Base-by-base conservation (phyloP, 495 filamentous ascomycete species). In the Penicillium cinerascens region DNA sequence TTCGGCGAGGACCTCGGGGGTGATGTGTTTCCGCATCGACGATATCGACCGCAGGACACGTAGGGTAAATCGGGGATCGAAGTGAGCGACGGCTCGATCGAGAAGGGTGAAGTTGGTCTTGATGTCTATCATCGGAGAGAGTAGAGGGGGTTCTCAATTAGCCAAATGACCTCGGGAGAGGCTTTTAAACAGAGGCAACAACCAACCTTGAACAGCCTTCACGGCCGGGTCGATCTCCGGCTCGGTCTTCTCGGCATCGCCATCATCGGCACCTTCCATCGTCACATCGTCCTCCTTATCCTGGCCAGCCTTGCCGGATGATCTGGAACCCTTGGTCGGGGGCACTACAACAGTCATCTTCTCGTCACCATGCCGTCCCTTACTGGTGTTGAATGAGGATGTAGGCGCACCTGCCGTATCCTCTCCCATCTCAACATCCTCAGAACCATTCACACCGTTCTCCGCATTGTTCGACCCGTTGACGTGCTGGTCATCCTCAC, bases 41-140 rank as follows among this genome's bases (percentile, higher is more conserved):
- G 93, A 96, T 73, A 96, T 95, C 51, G 91, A 95, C 46, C 93
- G 87, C 49, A 98, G 81, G 49, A 93, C 93, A 56, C 95, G 82
- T 49, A 98, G 85, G 42, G 91, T 88, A 73, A 96, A 98, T 73
- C 93, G 86, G 44, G 91, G 82, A 75, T 98, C 93, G 66, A 97
- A 98, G 61, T 96, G 82, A 55, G 86, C 75, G 52, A 97, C 92
- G 56, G 93, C 93, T 64, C 90, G 88, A 58, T 96, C 91, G 53
- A 98, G 82, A 23, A 97, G 82, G 47, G 81, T 79, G 65, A 96
- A 96, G 72, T 95, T 96, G 78, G 79, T 82, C 74, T 91, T 92
- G 78, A 97, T 96, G 66, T 96, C 93, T 95, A 58, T 42, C 50
- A 44, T 44, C 16, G 7, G 18, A 5, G 45, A 37, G 29, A 29